Percentiles rank a stretch among this genome's conserved stretches.
Evolutionary conservation across 306 rosid species (phyloP).

Genomic region (Cicer judaicum): DNA sequence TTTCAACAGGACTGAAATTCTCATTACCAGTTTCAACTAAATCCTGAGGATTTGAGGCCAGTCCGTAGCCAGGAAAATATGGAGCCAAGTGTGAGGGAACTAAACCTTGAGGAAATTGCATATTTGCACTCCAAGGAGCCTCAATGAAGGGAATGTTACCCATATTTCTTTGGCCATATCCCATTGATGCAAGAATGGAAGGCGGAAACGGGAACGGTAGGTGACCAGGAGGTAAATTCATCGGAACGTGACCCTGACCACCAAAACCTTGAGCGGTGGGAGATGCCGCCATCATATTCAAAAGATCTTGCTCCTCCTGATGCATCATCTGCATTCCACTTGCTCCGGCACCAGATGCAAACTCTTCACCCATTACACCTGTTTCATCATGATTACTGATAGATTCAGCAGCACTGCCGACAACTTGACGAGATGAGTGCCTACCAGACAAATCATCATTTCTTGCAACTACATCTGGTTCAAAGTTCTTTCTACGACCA

Average conservation of each 20-base stretch:
- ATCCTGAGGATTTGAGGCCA: conserved; percentile 68
- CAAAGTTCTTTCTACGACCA: conserved; percentile 66
- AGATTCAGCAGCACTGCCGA: conserved; percentile 62
- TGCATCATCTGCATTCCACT: conserved; percentile 70
- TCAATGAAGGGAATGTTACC: conserved; percentile 79
- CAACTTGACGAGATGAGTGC: conserved; percentile 55
- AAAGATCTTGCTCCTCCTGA: conserved; percentile 92
- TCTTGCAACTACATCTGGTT: conserved; percentile 58
- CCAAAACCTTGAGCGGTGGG: conserved; percentile 67
- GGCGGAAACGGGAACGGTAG: conserved; percentile 78
- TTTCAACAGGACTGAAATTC: conserved; percentile 65
- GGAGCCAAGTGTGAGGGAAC: conserved; percentile 69
- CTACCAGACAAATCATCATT: conserved; percentile 61
- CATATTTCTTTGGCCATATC: conserved; percentile 73
- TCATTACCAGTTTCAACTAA: conserved; percentile 59
- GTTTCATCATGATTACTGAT: conserved; percentile 63
- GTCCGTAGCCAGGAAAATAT: conserved; percentile 74
- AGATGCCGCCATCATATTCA: conserved; percentile 84
- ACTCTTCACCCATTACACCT: conserved; percentile 62
- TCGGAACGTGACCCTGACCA: conserved; percentile 76
- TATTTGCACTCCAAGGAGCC: conserved; percentile 81
- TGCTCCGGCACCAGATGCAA: conserved; percentile 64
- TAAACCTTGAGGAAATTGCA: conserved; percentile 83
- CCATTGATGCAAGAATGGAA: conserved; percentile 81
- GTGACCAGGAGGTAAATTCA: conserved; percentile 74